Percentiles rank a stretch among this genome's conserved stretches.
Conservation (phyloP, 2,329 filamentous ascomycete genomes). For the Daldinia sp. region DNA sequence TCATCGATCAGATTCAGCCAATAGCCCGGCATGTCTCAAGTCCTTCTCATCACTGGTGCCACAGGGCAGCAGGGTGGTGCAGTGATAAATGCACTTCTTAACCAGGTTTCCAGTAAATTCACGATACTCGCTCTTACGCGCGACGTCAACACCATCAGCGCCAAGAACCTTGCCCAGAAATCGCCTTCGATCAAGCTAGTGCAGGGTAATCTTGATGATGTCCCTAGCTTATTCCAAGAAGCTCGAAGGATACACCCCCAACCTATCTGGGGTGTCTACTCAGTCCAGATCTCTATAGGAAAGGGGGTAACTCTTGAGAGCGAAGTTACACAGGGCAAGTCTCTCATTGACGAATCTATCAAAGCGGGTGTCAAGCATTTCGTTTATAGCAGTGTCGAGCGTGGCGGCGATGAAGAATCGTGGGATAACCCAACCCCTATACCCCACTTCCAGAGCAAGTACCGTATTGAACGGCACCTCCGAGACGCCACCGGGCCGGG, state of each 20-base stretch:
- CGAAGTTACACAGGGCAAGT: slow-evolving; percentile 66
- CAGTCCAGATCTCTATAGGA: slow-evolving; percentile 59
- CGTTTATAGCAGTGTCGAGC: slow-evolving; percentile 73
- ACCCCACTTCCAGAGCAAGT: slow-evolving; percentile 73
- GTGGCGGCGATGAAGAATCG: slow-evolving; percentile 65
- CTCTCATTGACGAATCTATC: slow-evolving; percentile 68
- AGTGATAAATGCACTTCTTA: slow-evolving; percentile 58
- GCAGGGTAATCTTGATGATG: slow-evolving; percentile 67
- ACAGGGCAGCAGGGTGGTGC: slow-evolving; percentile 63
- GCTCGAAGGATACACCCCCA: slow-evolving; percentile 40
- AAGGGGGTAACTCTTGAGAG: slow-evolving; percentile 53
- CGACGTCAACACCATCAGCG: slow-evolving; percentile 59
- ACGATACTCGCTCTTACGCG: slow-evolving; percentile 71
- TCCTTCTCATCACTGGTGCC: slow-evolving; percentile 60
- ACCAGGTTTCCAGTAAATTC: slow-evolving; percentile 38
- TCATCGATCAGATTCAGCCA: not conserved
- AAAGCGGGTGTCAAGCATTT: slow-evolving; percentile 68
- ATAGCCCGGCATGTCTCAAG: slow-evolving; percentile 48
- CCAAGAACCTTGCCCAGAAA: slow-evolving; percentile 60
- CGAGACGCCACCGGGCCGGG: slow-evolving; percentile 57
- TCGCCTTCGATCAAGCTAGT: slow-evolving; percentile 56
- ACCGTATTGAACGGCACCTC: slow-evolving; percentile 71
- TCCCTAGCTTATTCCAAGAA: slow-evolving; percentile 60
- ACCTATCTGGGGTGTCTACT: slow-evolving; percentile 71
- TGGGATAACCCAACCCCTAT: slow-evolving; percentile 66